These are phyloP conservation scores for Biscogniauxia sp. DNA, from an alignment of 2,329 filamentous ascomycete genomes.

Conservation along the genomic window DNA sequence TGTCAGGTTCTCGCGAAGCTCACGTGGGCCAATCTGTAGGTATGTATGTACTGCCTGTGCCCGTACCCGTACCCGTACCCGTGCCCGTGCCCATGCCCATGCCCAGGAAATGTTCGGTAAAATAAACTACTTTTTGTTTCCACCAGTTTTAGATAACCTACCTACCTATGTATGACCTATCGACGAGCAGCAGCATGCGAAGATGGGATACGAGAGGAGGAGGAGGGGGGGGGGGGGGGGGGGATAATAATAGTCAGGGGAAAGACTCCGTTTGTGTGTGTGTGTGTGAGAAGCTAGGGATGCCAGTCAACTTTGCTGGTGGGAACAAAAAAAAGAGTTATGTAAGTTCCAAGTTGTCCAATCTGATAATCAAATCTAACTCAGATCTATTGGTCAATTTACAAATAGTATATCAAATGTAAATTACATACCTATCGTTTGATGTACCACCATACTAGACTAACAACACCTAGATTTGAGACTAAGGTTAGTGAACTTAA, in stretches of 20 bases:
- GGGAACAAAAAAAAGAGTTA: neutral
- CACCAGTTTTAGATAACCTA: neutral
- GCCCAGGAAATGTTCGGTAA: neutral
- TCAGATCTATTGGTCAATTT: neutral
- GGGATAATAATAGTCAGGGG: neutral
- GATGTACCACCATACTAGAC: too few species aligned
- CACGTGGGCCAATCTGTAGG: conserved; percentile 2
- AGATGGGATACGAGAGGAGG: neutral
- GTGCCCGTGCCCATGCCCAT: too few species aligned
- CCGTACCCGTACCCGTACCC: too few species aligned
- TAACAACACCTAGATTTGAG: too few species aligned
- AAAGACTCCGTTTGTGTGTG: neutral
- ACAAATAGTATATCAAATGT: too few species aligned
- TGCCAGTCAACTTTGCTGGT: too few species aligned
- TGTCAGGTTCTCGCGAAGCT: conserved; percentile 18
- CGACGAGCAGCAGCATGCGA: neutral
- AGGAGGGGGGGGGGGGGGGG: too few species aligned
- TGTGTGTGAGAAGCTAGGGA: neutral
- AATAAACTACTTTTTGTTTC: neutral
- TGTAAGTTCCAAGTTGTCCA: neutral
- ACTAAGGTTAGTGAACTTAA: too few species aligned
- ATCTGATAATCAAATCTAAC: neutral
- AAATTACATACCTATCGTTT: neutral
- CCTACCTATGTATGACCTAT: too few species aligned
- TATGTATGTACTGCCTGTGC: too few species aligned